A percentile compares a stretch with the other conserved stretches of the same genome.
Evolutionary conservation across 345 rosid genomes (phyloP).

Genomic region (Aethionema arabicum): DNA sequence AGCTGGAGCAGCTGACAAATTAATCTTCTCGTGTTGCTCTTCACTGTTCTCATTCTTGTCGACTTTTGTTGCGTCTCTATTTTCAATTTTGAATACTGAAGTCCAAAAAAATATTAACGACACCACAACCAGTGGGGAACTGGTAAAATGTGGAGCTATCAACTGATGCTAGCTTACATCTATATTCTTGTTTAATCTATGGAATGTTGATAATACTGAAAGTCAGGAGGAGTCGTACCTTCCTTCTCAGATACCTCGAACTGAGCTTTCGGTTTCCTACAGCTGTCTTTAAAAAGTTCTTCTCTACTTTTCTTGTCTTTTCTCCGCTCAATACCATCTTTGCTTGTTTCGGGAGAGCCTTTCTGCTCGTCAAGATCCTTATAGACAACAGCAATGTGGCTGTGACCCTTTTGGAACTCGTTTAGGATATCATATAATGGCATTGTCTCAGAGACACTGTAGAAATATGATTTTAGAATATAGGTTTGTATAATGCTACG

Average conservation of each 20-base stretch:
- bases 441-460: constrained; percentile 80
- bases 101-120: constrained; percentile 1
- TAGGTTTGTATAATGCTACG: constrained; percentile 1
- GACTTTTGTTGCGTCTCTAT: constrained; percentile 38
- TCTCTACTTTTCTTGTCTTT: constrained; percentile 36
- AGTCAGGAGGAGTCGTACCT: constrained; percentile 41
- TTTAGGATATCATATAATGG: constrained; percentile 91
- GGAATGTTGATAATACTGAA: neutral
- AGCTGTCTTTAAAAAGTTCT: constrained; percentile 51
- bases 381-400: constrained; percentile 91
- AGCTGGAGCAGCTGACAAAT: constrained; percentile 57
- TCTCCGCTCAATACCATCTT: constrained; percentile 37
- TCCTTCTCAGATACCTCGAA: constrained; percentile 39
- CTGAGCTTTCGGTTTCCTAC: constrained; percentile 51
- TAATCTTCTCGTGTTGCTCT: constrained; percentile 46
- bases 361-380: constrained; percentile 55
- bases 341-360: constrained; percentile 39
- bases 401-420: constrained; percentile 96
- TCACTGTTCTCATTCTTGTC: constrained; percentile 45
- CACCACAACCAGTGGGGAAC: neutral
- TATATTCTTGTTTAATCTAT: constrained; percentile 6
- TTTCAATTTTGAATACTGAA: constrained; percentile 39
- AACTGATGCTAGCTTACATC: neutral
- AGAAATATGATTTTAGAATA: neutral
- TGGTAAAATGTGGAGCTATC: neutral